phyloP scores from a whole-genome alignment of 2,329 filamentous ascomycete species.

The Ascochyta clinopodiicola region DNA sequence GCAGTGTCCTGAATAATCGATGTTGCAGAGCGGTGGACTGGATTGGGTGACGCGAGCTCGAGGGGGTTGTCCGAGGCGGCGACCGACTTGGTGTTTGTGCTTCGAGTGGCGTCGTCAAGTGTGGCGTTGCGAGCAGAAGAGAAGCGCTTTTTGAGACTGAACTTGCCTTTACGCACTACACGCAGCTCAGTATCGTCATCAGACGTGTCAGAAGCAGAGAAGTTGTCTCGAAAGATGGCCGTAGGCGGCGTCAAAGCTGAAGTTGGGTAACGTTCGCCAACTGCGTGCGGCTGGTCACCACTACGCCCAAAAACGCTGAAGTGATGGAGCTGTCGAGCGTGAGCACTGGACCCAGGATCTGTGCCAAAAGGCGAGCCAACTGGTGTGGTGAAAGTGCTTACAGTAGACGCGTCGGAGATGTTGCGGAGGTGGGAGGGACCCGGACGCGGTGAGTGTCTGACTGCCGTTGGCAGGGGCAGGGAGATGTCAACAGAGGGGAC shows the following conservation, averaged over 20 bases:
- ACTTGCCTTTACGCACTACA: constrained; percentile 30
- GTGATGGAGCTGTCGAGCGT: constrained; percentile 24
- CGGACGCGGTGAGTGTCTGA: constrained; percentile 35
- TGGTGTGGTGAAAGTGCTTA: constrained; percentile 29
- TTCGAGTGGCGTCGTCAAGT: constrained; percentile 18
- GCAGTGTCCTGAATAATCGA: constrained; percentile 27
- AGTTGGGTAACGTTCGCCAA: constrained; percentile 58
- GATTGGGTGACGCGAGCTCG: constrained; percentile 23
- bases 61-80: constrained; percentile 8
- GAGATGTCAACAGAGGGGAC: constrained; percentile 50
- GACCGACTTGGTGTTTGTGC: constrained; percentile 19
- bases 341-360: constrained; percentile 19
- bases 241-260: constrained; percentile 54
- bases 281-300: constrained; percentile 43
- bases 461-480: constrained; percentile 44
- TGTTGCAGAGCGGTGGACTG: constrained; percentile 15
- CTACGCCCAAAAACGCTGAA: constrained; percentile 33
- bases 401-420: constrained; percentile 33
- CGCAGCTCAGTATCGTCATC: constrained; percentile 35
- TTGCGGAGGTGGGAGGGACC: constrained; percentile 41
- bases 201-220: constrained; percentile 33
- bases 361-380: constrained; percentile 22
- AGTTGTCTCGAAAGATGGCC: constrained; percentile 33
- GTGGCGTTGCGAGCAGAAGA: constrained; percentile 27
- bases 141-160: constrained; percentile 33